These are phyloP conservation scores for Crataegus laevigata DNA, from an alignment of 306 rosid genomes.

Conservation along the genomic window DNA sequence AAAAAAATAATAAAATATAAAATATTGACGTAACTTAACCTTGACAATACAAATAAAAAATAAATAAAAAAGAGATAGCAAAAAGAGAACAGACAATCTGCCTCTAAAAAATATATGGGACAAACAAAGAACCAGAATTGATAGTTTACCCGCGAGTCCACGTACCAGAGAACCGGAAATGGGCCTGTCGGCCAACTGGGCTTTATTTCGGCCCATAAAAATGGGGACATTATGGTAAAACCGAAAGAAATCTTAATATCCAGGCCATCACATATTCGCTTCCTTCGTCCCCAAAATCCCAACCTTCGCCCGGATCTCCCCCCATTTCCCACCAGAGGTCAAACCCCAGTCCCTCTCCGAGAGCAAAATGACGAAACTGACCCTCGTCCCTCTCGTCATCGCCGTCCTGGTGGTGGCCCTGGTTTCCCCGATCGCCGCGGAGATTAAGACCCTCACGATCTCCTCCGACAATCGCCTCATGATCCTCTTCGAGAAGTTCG, in stretches of 20 bases:
- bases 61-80: no score
- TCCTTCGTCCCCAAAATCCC: not conserved
- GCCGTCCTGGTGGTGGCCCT: constrained; percentile 16
- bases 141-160: not conserved
- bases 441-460: constrained; percentile 69
- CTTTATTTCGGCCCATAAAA: not conserved
- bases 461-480: constrained; percentile 57
- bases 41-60: no score
- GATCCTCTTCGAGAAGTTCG: constrained; percentile 85
- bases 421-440: constrained; percentile 41
- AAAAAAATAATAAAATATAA: no score
- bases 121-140: not conserved
- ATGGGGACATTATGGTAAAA: constrained; percentile 7
- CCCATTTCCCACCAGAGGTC: not conserved
- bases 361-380: constrained; percentile 32
- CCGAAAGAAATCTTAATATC: not conserved
- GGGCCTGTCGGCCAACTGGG: not conserved
- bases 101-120: not conserved
- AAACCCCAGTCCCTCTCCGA: not conserved
- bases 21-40: no score
- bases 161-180: not conserved
- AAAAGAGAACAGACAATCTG: no score
- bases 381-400: constrained; percentile 26
- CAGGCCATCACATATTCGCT: not conserved
- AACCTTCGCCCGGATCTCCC: not conserved